Percentiles rank a stretch among this genome's conserved stretches.
phyloP scores from a whole-genome alignment of 139 green algal species.

The Trebouxia sp. region DNA sequence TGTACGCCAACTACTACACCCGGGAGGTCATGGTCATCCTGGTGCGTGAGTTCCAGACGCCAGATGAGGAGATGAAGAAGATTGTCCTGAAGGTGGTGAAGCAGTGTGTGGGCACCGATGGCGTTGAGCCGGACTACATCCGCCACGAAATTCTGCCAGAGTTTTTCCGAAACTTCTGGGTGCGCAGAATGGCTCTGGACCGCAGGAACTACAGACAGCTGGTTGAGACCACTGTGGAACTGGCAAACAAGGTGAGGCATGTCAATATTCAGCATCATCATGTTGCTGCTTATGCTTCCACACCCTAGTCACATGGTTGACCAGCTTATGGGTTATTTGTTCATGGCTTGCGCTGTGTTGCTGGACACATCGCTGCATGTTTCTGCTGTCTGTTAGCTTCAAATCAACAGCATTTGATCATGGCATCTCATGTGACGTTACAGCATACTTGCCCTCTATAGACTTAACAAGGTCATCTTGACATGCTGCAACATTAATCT shows the following conservation, averaged over 20 bases:
- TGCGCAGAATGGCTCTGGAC: constrained; percentile 97
- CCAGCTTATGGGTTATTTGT: too few species aligned
- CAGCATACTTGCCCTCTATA: too few species aligned
- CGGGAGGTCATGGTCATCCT: constrained; percentile 97
- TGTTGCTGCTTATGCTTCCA: too few species aligned
- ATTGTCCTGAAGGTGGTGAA: constrained; percentile 99
- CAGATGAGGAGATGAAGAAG: constrained; percentile 99
- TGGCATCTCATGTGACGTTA: too few species aligned
- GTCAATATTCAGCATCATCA: too few species aligned
- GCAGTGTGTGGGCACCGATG: constrained; percentile 96
- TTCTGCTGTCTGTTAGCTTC: too few species aligned
- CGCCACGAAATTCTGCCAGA: constrained; percentile 89
- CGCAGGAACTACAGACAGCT: constrained; percentile 89
- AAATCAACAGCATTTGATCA: too few species aligned
- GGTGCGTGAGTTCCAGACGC: constrained; percentile 95
- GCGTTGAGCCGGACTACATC: constrained; percentile 96
- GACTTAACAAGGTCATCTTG: too few species aligned
- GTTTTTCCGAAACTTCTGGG: constrained; percentile 98
- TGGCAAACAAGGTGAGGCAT: constrained; percentile 80
- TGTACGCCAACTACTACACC: constrained; percentile 99
- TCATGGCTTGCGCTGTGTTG: too few species aligned
- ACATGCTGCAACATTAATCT: too few species aligned
- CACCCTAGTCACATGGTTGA: too few species aligned
- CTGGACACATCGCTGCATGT: too few species aligned
- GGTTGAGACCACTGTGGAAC: constrained; percentile 94